Base-by-base conservation (phyloP, 2,329 filamentous ascomycete genomes). In the Arthrobotrys sinensis region DNA sequence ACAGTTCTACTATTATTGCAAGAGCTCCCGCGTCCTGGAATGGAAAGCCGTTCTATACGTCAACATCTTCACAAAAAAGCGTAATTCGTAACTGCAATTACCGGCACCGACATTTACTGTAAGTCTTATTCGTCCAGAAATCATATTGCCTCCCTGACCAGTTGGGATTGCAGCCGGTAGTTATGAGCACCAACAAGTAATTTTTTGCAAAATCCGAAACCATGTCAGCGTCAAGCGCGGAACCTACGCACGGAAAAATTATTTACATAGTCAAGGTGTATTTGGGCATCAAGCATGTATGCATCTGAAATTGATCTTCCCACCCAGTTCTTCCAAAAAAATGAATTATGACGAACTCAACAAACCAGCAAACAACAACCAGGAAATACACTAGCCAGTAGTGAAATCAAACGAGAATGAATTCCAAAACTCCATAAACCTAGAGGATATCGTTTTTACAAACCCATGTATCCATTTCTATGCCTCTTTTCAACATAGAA, bases 1-100 rank as follows among this genome's bases (percentile, higher is more conserved):
- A 45, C 21, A 67, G 16, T 32, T 52, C 16, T 38, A 5, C 21
- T 68, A 57, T 67, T 14, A 43, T 45, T 43, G 16, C 34, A 53
- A 28, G 55, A 60, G 55, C 55, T 60, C 55, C 43, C 19, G 12
- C 11, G 34, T 60, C 36, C 16, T 43, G 11, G 55, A 43, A 43
- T 16, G 45, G 16, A 16, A 5, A 3, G 4, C 40, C 6, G n/a
- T 45, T 38, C 8, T 12, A 38, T 38, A 38, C 12, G 36, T 12
- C 36, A 12, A 38, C 3, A 8, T 12, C 36, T 38, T 38, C 36
- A 12, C 36, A 2, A 8, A 12, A 8, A 12, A 38, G 36, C 8
- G 12, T 12, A 38, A 38, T 38, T 38, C 6, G 7, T 38, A 38
- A 28, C 24, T 28, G 24, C 24, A 28, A 28, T 4, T 28, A 28